Evolutionary conservation across 192 early-diverging fungal species (phyloP), one percentile per base, ranked within the genome.

Genomic region (Dimargaris xerosporica): DNA sequence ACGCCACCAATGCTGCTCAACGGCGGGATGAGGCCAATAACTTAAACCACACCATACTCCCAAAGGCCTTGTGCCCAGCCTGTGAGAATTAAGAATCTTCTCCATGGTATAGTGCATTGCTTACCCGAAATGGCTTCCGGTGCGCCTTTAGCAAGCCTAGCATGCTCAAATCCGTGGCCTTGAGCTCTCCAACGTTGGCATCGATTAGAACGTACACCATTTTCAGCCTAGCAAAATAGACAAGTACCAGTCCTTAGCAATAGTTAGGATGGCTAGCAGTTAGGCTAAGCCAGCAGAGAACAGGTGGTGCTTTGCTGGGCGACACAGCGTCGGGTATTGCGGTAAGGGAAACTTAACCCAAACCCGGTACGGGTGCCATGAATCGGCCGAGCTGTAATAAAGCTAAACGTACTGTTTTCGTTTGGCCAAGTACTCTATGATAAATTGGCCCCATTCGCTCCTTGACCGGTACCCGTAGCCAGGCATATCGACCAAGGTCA

Each of bases 401-500:
- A n/a, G n/a, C n/a, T n/a, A n/a, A n/a, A n/a, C n/a, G n/a, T n/a
- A n/a, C n/a, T 67, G 68, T 39, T 68, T 65, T 31, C 76, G 71
- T 17, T 52, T 56, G 0, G 65, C 50, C 45, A 78, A 56, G 42
- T 78, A 78, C 31, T 71, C 61, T 46, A 64, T 67, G 44, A 75
- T 71, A 61, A 78, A 74, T 17, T 50, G 28, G 39, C 76, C 76
- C 76, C 76, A 78, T 30, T 75, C 73, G 34, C 62, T 47, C 17
- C 69, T 68, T 28, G 73, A 75, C 25, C 76, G 73, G 47, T 65
- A 78, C n/a, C 76, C 76, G 41, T 78, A 78, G 11, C 76, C 76
- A 16, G 76, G 76, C 76, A 78, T 78, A 47, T 78, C 76, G 31
- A 78, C 76, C 30, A 78, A 45, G 5, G 65, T 71, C 15, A 77